Evolutionary conservation across 768 basidiomycete species (phyloP).

Genomic region (Boletus barrowsii): DNA sequence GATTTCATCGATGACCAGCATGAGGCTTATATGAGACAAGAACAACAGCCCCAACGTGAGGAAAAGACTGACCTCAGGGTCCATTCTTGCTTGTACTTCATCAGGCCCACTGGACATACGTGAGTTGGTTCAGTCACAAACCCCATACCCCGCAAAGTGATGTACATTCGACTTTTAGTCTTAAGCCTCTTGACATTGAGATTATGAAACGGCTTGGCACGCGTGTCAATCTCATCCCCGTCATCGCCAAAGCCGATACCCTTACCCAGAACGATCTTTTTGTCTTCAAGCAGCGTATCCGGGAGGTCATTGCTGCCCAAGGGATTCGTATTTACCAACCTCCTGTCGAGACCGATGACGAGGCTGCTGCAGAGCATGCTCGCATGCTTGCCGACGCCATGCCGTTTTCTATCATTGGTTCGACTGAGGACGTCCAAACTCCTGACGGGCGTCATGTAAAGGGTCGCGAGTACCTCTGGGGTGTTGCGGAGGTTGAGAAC

Average conservation of each 20-base stretch:
- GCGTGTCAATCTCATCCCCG: constrained; percentile 96
- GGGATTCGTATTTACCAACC: constrained; percentile 94
- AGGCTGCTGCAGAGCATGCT: constrained; percentile 84
- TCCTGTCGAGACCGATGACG: constrained; percentile 85
- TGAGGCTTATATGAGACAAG: constrained; percentile 95
- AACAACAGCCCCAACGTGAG: constrained; percentile 94
- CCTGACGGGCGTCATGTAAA: constrained; percentile 91
- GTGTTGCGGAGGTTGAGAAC: constrained; percentile 99
- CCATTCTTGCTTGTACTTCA: constrained; percentile 96
- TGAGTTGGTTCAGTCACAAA: constrained; percentile 39
- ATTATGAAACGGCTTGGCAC: constrained; percentile 99
- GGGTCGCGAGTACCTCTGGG: constrained; percentile 98
- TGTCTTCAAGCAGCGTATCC: constrained; percentile 91
- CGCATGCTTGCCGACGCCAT: constrained; percentile 85
- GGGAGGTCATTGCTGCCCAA: constrained; percentile 87
- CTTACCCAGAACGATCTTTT: constrained; percentile 90
- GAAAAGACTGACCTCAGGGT: constrained; percentile 96
- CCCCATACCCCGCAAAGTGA: not conserved
- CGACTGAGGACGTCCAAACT: constrained; percentile 90
- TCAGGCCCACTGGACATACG: constrained; percentile 95
- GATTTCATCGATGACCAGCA: constrained; percentile 98
- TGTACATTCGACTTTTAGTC: constrained; percentile 31
- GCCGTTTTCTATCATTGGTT: constrained; percentile 98
- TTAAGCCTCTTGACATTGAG: constrained; percentile 98
- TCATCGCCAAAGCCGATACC: constrained; percentile 97